Evolutionary conservation across 192 early-diverging fungal genomes (phyloP).

Genomic region (Spizellomyces punctatus): DNA sequence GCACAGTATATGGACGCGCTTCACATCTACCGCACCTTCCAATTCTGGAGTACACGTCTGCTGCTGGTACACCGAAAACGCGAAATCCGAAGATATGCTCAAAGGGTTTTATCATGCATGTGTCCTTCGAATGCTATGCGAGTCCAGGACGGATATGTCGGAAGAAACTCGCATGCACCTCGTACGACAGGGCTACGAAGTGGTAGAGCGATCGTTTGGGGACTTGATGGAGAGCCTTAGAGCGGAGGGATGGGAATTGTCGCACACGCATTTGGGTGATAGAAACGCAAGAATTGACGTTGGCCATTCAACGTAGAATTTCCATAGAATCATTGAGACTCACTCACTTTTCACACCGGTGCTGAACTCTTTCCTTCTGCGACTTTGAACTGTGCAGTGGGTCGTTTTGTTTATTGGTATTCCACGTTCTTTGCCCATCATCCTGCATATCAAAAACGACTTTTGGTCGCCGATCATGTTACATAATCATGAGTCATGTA

Average conservation of each 20-base stretch:
- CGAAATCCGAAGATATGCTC: conserved; percentile 52
- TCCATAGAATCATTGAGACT: too few relatives aligned
- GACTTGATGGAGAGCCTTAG: conserved; percentile 40
- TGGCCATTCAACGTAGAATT: neutral
- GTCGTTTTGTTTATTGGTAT: too few relatives aligned
- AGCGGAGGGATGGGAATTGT: conserved; percentile 55
- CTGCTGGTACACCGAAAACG: conserved; percentile 60
- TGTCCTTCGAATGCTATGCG: conserved; percentile 40
- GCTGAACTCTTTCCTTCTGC: too few relatives aligned
- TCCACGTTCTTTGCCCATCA: too few relatives aligned
- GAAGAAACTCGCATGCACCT: conserved; percentile 17
- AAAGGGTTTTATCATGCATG: conserved; percentile 70
- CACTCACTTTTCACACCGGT: too few relatives aligned
- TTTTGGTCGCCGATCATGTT: too few relatives aligned
- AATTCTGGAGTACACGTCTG: conserved; percentile 37
- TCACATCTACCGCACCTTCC: neutral
- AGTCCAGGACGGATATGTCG: neutral
- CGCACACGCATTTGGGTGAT: conserved; percentile 43
- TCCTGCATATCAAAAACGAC: too few relatives aligned
- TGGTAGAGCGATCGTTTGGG: conserved; percentile 42
- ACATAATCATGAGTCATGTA: too few relatives aligned
- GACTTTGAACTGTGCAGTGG: too few relatives aligned
- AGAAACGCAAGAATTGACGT: conserved; percentile 19
- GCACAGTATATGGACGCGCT: neutral
- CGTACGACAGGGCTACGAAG: conserved; percentile 35